Evolutionary conservation across 805 yeast species (phyloP).

Genomic region (Saturnispora ahearnii): DNA sequence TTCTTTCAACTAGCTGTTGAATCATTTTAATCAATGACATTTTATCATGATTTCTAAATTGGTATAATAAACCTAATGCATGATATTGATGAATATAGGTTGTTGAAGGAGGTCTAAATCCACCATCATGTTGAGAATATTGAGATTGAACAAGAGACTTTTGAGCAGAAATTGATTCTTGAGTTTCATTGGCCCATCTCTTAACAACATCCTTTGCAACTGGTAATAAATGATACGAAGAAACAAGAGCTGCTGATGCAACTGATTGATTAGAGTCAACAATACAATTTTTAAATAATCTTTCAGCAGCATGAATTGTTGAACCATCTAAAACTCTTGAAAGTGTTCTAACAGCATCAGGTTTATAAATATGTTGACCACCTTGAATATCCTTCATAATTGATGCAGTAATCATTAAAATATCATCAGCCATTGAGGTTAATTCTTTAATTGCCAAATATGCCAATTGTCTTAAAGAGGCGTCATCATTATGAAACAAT

Average conservation of each 20-base stretch:
- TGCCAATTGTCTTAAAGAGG: slow-evolving; percentile 83
- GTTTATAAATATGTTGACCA: slow-evolving; percentile 77
- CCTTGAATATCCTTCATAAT: slow-evolving; percentile 97
- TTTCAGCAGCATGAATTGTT: slow-evolving; percentile 88
- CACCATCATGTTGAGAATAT: slow-evolving; percentile 45
- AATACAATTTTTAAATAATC: slow-evolving; percentile 84
- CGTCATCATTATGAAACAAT: slow-evolving; percentile 86
- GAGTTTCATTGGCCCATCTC: slow-evolving; percentile 90
- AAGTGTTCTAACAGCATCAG: slow-evolving; percentile 89
- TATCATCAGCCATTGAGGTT: slow-evolving; percentile 76
- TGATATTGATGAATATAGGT: slow-evolving; percentile 89
- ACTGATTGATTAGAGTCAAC: slow-evolving; percentile 84
- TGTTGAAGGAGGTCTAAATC: slow-evolving; percentile 50
- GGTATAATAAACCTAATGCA: slow-evolving; percentile 84
- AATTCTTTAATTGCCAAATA: slow-evolving; percentile 91
- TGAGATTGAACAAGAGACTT: slow-evolving; percentile 44
- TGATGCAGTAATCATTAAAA: slow-evolving; percentile 94
- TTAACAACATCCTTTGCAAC: slow-evolving; percentile 86
- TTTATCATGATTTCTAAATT: slow-evolving; percentile 80
- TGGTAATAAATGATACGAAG: slow-evolving; percentile 84
- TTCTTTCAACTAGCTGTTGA: slow-evolving; percentile 57
- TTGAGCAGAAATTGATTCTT: slow-evolving; percentile 70
- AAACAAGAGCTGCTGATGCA: slow-evolving; percentile 88
- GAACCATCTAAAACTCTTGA: slow-evolving; percentile 82
- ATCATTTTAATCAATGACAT: slow-evolving; percentile 90